phyloP scores from a whole-genome alignment of 2,329 filamentous ascomycete species.

The Pseudogymnoascus sp. region DNA sequence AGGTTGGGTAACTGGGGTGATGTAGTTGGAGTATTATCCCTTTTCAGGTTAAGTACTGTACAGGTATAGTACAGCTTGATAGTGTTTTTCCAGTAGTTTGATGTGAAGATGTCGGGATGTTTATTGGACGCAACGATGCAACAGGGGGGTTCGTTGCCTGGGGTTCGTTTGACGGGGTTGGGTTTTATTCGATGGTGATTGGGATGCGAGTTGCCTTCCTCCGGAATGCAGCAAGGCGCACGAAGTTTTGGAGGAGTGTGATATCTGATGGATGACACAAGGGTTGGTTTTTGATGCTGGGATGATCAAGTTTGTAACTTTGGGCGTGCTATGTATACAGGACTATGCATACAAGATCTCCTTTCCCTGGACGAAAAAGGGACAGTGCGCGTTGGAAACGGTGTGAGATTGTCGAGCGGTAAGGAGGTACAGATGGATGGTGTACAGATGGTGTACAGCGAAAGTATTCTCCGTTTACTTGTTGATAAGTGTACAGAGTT shows the following conservation, averaged over 20 bases:
- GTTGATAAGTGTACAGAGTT: not conserved
- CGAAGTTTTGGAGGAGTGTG: not conserved
- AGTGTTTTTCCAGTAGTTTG: not conserved
- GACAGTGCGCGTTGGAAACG: constrained; percentile 2
- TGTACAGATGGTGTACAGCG: not conserved
- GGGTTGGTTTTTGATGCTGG: not conserved
- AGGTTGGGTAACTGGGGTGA: not conserved
- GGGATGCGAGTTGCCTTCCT: constrained; percentile 2
- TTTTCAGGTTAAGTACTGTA: not conserved
- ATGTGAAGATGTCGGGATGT: not conserved
- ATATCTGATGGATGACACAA: not conserved
- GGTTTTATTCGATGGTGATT: not conserved
- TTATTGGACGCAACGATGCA: not conserved
- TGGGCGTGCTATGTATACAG: constrained; percentile 1
- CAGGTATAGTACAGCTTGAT: not conserved
- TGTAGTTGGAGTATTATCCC: not conserved
- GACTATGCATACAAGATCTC: constrained; percentile 1
- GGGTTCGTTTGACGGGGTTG: not conserved
- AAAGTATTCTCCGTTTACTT: not conserved
- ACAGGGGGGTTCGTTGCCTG: not conserved
- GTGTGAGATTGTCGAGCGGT: not conserved
- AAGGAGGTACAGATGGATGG: not conserved
- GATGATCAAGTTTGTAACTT: not conserved
- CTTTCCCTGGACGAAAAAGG: constrained; percentile 6
- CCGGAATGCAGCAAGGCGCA: constrained; percentile 1